phyloP scores from a whole-genome alignment of 2,329 filamentous ascomycete species.

The Corinectria fuckeliana region DNA sequence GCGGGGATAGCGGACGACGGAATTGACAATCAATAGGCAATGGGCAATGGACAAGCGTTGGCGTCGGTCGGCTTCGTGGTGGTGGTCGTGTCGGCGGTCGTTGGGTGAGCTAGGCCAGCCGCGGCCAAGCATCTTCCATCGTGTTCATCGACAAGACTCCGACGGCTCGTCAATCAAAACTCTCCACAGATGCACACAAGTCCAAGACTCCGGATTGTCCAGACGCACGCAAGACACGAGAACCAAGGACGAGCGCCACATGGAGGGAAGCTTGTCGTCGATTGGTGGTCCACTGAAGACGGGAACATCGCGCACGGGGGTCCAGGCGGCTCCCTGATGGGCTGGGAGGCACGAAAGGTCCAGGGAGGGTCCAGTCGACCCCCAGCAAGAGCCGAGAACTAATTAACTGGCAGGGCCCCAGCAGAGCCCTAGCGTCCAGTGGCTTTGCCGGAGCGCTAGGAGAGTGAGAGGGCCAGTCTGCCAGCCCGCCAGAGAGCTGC shows the following conservation, averaged over 20 bases:
- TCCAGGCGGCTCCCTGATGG: conserved; percentile 39
- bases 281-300: conserved; percentile 42
- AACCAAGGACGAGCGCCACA: conserved; percentile 38
- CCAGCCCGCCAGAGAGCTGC: background rate
- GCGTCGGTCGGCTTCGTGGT: too few species aligned
- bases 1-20: too few species aligned
- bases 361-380: conserved; percentile 3
- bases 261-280: conserved; percentile 36
- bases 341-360: conserved; percentile 25
- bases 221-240: conserved; percentile 4
- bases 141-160: conserved; percentile 14
- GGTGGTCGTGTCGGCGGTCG: conserved; percentile 1
- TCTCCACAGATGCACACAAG: background rate
- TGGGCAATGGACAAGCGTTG: background rate
- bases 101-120: conserved; percentile 15
- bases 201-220: conserved; percentile 5
- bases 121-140: conserved; percentile 22
- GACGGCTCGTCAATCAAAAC: conserved; percentile 12
- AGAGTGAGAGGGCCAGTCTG: background rate
- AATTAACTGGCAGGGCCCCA: background rate
- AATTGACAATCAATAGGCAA: too few species aligned
- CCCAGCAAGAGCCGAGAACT: background rate
- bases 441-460: background rate
- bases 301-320: conserved; percentile 42
- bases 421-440: background rate